Evolutionary conservation across 805 yeast species (phyloP).

Genomic region (Ogataea pilisensis): DNA sequence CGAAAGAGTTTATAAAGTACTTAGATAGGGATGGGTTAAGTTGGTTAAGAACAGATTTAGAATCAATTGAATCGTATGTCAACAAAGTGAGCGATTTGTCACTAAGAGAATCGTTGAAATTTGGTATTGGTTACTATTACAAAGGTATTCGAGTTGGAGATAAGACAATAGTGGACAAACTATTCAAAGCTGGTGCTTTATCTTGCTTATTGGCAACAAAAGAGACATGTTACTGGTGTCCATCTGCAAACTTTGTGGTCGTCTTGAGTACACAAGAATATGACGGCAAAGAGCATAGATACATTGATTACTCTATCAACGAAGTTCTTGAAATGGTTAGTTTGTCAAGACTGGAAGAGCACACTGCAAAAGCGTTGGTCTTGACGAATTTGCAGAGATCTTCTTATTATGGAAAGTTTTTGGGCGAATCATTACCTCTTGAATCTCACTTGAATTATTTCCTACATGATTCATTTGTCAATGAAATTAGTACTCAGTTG

Average conservation of each 20-base stretch:
- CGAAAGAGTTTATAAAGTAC: slow-evolving; percentile 37
- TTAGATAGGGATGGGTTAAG: slow-evolving; percentile 32
- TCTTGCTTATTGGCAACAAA: slow-evolving; percentile 57
- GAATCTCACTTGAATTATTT: slow-evolving; percentile 66
- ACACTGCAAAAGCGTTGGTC: slow-evolving; percentile 44
- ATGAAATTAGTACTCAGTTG: slow-evolving; percentile 66
- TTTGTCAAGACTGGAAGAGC: slow-evolving; percentile 28
- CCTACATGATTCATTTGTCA: slow-evolving; percentile 64
- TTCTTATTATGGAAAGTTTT: slow-evolving; percentile 65
- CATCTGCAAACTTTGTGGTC: slow-evolving; percentile 51
- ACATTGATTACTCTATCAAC: slow-evolving; percentile 61
- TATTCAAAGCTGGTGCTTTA: slow-evolving; percentile 49
- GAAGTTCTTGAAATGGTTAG: slow-evolving; percentile 67
- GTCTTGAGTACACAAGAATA: slow-evolving; percentile 67
- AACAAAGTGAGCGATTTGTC: slow-evolving; percentile 43
- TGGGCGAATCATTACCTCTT: slow-evolving; percentile 72
- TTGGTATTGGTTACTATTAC: slow-evolving; percentile 66
- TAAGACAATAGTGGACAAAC: slow-evolving; percentile 45
- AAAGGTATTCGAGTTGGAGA: slow-evolving; percentile 56
- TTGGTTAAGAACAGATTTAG: slow-evolving; percentile 38
- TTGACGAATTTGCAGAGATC: slow-evolving; percentile 53
- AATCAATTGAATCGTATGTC: slow-evolving; percentile 38
- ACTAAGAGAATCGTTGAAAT: slow-evolving; percentile 38
- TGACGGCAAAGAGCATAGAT: slow-evolving; percentile 72
- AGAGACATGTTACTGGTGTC: slow-evolving; percentile 49